Evolutionary conservation across 1,284 basidiomycete genomes (phyloP), one percentile per base, ranked within the genome.

Genomic region (Mycena citricolor): DNA sequence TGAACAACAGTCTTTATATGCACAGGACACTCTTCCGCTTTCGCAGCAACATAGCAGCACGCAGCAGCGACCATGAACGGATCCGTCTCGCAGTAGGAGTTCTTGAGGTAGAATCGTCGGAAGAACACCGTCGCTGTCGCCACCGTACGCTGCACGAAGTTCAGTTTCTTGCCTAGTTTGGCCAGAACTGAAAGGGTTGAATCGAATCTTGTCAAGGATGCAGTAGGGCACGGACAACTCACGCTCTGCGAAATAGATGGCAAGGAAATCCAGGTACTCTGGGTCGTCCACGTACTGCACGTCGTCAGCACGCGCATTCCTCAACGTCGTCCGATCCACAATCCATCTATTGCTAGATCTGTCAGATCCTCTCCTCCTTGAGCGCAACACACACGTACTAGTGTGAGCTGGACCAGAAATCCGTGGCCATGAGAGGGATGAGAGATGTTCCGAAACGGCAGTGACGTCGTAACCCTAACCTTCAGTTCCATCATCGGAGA

Each of bases 111-210:
- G 68, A 98, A 99, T 17, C 95, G 76, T 25, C 88, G 82, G 64
- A 98, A 95, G 68, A 94, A 98, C 28, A 97, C 82, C 30, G 84
- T 90, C 1, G 95, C 91, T 0, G 94, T 97, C 1, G 94, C 92
- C 41, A 93, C 88, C 1, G 92, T 91, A 21, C 92, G 77, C 63
- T 98, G 95, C 11, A 92, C 79, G 3, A 97, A 75, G 33, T 76
- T 68, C 29, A 98, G 74, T 43, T 87, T 86, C 66, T 91, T 93
- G 28, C 90, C 90, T 2, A 99, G 76, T 62, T 89, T 90, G 20
- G 85, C 82, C 33, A 97, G 90, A 11, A 89, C 90, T 91, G 39
- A 6, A 22, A 16, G n/a, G 17, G 14, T 36, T 42, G 12, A n/a
- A n/a, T n/a, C n/a, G n/a, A n/a, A n/a, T n/a, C n/a, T n/a, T n/a